A percentile compares a stretch with the other conserved stretches of the same genome.
Evolutionary conservation across 2,329 filamentous ascomycete genomes (phyloP).

Genomic region (Fusarium sp.): DNA sequence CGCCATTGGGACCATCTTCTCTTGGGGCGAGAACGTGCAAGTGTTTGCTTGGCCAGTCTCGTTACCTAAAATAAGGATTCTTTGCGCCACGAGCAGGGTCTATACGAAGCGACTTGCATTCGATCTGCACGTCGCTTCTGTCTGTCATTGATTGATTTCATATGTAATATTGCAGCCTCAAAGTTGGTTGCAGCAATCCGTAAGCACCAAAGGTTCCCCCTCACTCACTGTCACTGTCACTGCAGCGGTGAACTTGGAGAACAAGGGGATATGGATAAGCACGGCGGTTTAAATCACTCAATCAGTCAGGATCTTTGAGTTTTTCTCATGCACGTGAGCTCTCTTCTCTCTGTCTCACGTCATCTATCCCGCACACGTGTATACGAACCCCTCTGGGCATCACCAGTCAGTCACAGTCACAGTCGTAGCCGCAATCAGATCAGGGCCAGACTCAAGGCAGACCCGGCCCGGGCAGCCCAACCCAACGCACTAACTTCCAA

Average conservation of each 20-base stretch:
- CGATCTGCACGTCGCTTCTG: slow-evolving; percentile 5
- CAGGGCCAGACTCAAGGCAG: background rate
- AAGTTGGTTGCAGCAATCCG: background rate
- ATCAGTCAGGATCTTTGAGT: background rate
- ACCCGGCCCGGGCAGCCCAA: background rate
- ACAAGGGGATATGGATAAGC: background rate
- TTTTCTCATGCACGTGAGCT: background rate
- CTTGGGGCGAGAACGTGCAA: slow-evolving; percentile 21
- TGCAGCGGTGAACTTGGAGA: background rate
- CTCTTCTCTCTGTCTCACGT: slow-evolving; percentile 7
- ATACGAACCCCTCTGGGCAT: background rate
- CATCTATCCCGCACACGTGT: background rate
- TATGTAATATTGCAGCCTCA: slow-evolving; percentile 1
- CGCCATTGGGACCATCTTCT: background rate
- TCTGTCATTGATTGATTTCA: background rate
- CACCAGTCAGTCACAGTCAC: background rate
- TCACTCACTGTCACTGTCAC: background rate
- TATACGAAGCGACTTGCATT: slow-evolving; percentile 26
- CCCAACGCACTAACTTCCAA: background rate
- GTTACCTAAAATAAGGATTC: slow-evolving; percentile 24
- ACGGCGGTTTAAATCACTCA: slow-evolving; percentile 7
- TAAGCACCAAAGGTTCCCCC: background rate
- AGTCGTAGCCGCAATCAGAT: background rate
- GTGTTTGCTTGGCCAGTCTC: slow-evolving; percentile 8
- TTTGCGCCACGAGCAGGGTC: slow-evolving; percentile 21